A percentile compares a stretch with the other conserved stretches of the same genome.
Evolutionary conservation across 768 basidiomycete genomes (phyloP).

Genomic region (Russula compacta): DNA sequence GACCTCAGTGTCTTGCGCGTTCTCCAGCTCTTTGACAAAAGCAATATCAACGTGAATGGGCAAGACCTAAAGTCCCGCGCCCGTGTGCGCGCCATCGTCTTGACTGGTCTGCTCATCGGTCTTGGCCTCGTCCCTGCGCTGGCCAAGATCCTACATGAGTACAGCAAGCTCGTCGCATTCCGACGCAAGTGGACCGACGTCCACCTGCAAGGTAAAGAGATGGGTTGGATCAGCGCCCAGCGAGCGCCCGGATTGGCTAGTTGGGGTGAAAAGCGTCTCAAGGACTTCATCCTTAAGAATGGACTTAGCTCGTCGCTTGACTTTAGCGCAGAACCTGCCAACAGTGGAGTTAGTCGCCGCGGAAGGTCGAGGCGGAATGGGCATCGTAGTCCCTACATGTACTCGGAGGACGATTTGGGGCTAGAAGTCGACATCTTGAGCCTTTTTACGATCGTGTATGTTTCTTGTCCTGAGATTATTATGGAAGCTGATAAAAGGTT

Average conservation of each 20-base stretch:
- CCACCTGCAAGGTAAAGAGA: slow-evolving; percentile 58
- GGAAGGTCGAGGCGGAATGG: background rate
- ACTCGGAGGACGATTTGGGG: slow-evolving; percentile 32
- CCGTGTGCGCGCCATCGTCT: slow-evolving; percentile 56
- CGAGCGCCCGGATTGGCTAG: slow-evolving; percentile 58
- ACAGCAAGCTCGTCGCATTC: slow-evolving; percentile 45
- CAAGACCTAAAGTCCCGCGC: slow-evolving; percentile 34
- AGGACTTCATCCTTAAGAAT: slow-evolving; percentile 55
- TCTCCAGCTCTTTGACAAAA: slow-evolving; percentile 48
- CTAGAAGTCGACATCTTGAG: slow-evolving; percentile 60
- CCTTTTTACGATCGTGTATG: slow-evolving; percentile 68
- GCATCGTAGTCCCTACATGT: background rate
- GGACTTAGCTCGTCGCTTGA: slow-evolving; percentile 57
- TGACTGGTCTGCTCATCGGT: slow-evolving; percentile 52
- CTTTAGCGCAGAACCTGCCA: slow-evolving; percentile 21
- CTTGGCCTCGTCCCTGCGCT: slow-evolving; percentile 60
- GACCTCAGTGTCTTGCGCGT: slow-evolving; percentile 73
- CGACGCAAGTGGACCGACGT: slow-evolving; percentile 52
- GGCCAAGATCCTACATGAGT: slow-evolving; percentile 55
- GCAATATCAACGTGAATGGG: slow-evolving; percentile 29
- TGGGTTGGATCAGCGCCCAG: slow-evolving; percentile 63
- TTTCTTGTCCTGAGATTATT: slow-evolving; percentile 6
- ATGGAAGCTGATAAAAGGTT: slow-evolving; percentile 4
- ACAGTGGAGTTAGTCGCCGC: slow-evolving; percentile 17
- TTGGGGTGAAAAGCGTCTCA: slow-evolving; percentile 67